Base-by-base conservation (phyloP, 108 stramenopile species). In the Pseudonitzschia multistriata region DNA sequence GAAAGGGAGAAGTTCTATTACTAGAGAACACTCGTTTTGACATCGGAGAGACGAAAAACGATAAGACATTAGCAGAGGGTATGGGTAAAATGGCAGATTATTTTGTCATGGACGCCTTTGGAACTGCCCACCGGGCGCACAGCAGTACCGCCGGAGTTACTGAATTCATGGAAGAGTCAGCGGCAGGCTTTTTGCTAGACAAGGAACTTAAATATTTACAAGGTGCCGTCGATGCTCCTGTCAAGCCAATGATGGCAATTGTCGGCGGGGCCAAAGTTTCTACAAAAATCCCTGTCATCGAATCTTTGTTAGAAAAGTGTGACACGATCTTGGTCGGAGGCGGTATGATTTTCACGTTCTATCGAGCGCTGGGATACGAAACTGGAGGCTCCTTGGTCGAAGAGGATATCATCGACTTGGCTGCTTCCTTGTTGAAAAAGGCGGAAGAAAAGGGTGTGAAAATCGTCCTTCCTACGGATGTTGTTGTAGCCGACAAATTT, bases 51-150 rank as follows among this genome's bases (percentile, higher is more conserved):
- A 90, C 94, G 8, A 91, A 92, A 74, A 96, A 96, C 69, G 95
- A 89, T 74, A 66, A 78, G 15, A 84, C 66, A 49, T 85, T 98
- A 31, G 76, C 88, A 13, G 85, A 71, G 2, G 91, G 90, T 10
- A 74, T 98, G 22, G 93, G 94, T 54, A 96, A 90, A 62, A 71
- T 95, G 35, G 95, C 93, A 10, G 90, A 94, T 70, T 90, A 94
- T 67, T 99, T 94, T 81, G 97, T 98, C 49, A 98, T 97, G 90
- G 99, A 99, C 78, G 99, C 99, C 36, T 99, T 99, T 74, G 99
- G 99, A 31, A 99, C 99, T 33, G 97, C 99, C 28, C 99, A 98
- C 79, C 90, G 99, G 25, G 99, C 97, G 11, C 99, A 99, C 81
- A 91, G 89, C 54, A 96, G 95, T 47, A 99, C 96, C 29, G 99